Percentiles rank a stretch among this genome's conserved stretches.
These are phyloP conservation scores for Warburgia ugandensis DNA, from an alignment of 164 flowering plant species.

Conservation along the genomic window DNA sequence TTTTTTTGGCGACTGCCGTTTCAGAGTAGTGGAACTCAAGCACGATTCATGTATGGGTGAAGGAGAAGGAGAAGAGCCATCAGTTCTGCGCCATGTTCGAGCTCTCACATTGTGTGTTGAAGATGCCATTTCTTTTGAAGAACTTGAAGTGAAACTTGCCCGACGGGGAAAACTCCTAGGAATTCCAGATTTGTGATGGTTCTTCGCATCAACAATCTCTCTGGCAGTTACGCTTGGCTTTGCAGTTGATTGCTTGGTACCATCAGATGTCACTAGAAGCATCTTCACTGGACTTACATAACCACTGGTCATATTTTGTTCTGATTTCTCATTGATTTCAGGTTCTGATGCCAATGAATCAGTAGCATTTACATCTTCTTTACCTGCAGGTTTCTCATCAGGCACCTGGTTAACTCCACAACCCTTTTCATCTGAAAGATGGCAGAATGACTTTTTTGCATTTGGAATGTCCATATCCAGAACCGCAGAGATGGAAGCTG, in stretches of 20 bases:
- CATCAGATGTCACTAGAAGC: slow-evolving; percentile 12
- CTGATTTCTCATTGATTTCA: slow-evolving; percentile 7
- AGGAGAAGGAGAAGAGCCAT: slow-evolving; percentile 19
- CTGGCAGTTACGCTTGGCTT: slow-evolving; percentile 14
- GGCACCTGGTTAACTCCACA: slow-evolving; percentile 7
- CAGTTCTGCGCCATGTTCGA: slow-evolving; percentile 70
- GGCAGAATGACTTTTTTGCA: slow-evolving; percentile 9
- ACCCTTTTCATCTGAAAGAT: slow-evolving; percentile 13
- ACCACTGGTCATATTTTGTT: slow-evolving; percentile 11
- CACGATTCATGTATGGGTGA: slow-evolving; percentile 21
- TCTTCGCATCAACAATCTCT: slow-evolving; percentile 20
- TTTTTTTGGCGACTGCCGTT: slow-evolving; percentile 19
- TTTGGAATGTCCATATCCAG: slow-evolving; percentile 5
- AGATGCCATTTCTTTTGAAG: slow-evolving; percentile 26
- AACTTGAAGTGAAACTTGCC: slow-evolving; percentile 15
- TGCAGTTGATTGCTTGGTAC: slow-evolving; percentile 10
- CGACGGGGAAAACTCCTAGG: slow-evolving; percentile 27
- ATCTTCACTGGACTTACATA: slow-evolving; percentile 10
- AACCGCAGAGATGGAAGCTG: slow-evolving; percentile 15
- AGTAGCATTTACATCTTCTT: slow-evolving; percentile 9
- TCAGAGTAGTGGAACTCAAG: slow-evolving; percentile 18
- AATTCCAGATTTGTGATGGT: slow-evolving; percentile 19
- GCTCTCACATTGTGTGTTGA: slow-evolving; percentile 32
- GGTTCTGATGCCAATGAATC: slow-evolving; percentile 6
- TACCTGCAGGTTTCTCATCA: slow-evolving; percentile 16